These are phyloP conservation scores for Oryza meridionalis DNA, from an alignment of 176 grass and related monocot genomes.

Conservation along the genomic window DNA sequence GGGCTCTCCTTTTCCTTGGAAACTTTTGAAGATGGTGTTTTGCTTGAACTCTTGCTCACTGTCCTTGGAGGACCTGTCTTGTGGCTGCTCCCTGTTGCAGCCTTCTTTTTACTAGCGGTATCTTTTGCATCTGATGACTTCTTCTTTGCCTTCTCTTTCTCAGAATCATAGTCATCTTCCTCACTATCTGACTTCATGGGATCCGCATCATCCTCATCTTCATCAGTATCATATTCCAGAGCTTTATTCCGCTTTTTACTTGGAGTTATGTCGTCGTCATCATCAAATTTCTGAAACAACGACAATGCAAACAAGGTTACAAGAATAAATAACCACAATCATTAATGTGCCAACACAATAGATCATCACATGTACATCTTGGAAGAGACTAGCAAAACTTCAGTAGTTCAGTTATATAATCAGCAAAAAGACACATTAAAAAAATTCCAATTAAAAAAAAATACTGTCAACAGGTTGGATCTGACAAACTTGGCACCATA, in stretches of 20 bases:
- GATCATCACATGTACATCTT: conserved; percentile 19
- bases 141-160: conserved; percentile 50
- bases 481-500: conserved; percentile 30
- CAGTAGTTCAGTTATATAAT: conserved; percentile 11
- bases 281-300: conserved; percentile 50
- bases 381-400: conserved; percentile 34
- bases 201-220: conserved; percentile 54
- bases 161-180: conserved; percentile 57
- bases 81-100: conserved; percentile 33
- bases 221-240: conserved; percentile 55
- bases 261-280: conserved; percentile 31
- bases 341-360: conserved; percentile 28
- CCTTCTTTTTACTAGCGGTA: conserved; percentile 53
- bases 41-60: conserved; percentile 48
- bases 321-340: not conserved
- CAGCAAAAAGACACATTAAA: not conserved
- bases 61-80: conserved; percentile 43
- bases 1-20: conserved; percentile 51
- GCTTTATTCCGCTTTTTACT: conserved; percentile 42
- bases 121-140: conserved; percentile 59
- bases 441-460: conserved; percentile 2
- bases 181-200: conserved; percentile 58
- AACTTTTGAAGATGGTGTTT: conserved; percentile 54
- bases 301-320: conserved; percentile 7
- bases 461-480: conserved; percentile 18